A percentile compares a stretch with the other conserved stretches of the same genome.
Evolutionary conservation across 2,329 filamentous ascomycete genomes (phyloP).

Genomic region (Xylariaceae sp.): DNA sequence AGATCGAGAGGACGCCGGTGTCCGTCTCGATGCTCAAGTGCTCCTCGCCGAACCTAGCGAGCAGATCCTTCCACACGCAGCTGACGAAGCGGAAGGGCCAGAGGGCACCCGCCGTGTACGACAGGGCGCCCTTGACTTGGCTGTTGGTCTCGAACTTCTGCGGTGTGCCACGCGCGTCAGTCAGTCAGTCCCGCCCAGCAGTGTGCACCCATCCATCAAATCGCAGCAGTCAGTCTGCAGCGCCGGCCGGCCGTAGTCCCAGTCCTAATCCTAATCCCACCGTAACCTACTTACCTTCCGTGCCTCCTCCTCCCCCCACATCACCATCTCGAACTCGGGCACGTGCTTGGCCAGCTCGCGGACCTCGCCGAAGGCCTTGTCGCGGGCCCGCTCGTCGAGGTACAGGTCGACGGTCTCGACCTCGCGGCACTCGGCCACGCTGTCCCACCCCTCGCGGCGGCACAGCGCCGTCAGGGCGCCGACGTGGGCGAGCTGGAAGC

Average conservation of each 20-base stretch:
- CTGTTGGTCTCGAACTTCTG: conserved; percentile 29
- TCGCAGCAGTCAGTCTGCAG: too few relatives aligned
- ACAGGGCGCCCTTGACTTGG: conserved; percentile 32
- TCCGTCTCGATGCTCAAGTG: conserved; percentile 8
- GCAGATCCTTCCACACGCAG: conserved; percentile 34
- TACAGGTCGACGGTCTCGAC: conserved; percentile 42
- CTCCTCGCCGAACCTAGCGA: conserved; percentile 18
- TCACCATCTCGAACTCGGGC: conserved; percentile 30
- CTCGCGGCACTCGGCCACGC: conserved; percentile 32
- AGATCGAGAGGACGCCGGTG: conserved; percentile 25
- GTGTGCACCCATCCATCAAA: too few relatives aligned
- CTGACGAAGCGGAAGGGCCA: conserved; percentile 45
- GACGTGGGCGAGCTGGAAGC: conserved; percentile 38
- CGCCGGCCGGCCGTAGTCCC: too few relatives aligned
- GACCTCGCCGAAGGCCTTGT: conserved; percentile 24
- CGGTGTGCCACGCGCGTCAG: conserved; percentile 3
- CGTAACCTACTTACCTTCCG: conserved; percentile 15
- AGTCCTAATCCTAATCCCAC: too few relatives aligned
- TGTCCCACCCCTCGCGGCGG: conserved; percentile 19
- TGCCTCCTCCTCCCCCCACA: conserved; percentile 28
- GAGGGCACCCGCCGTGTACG: conserved; percentile 39
- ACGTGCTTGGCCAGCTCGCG: conserved; percentile 28
- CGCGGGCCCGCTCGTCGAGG: conserved; percentile 29
- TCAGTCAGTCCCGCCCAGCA: background rate
- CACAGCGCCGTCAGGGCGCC: conserved; percentile 32